A percentile compares a stretch with the other conserved stretches of the same genome.
Conservation (phyloP, 2,329 filamentous ascomycete genomes). For the Incumbomyces lentus region DNA sequence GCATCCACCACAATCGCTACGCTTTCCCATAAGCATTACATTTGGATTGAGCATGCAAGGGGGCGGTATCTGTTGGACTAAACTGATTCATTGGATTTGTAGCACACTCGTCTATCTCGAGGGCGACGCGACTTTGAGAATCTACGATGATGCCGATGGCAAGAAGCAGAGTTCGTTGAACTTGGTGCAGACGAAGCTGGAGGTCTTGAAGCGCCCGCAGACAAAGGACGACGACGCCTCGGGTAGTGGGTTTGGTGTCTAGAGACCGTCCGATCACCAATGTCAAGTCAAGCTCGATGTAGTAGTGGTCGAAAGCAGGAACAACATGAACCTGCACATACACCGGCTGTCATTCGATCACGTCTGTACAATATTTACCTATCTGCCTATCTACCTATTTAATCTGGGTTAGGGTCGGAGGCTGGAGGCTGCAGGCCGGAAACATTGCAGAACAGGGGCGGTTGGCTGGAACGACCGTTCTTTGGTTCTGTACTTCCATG, state of each 20-base stretch:
- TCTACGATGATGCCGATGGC: constrained; percentile 59
- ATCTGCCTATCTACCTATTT: no score
- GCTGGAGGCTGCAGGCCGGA: no score
- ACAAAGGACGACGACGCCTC: constrained; percentile 6
- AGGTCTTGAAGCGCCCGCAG: constrained; percentile 19
- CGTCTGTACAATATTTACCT: no score
- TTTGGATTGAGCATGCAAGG: no score
- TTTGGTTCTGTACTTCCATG: constrained; percentile 4
- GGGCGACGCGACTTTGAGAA: constrained; percentile 62
- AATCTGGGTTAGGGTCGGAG: no score
- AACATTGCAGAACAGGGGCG: background rate
- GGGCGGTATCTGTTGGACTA: background rate
- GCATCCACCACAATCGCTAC: constrained; percentile 8
- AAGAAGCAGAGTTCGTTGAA: constrained; percentile 49
- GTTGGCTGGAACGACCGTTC: constrained; percentile 1
- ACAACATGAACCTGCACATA: no score
- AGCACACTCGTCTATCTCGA: constrained; percentile 76
- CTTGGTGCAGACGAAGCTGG: constrained; percentile 65
- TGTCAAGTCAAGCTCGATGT: background rate
- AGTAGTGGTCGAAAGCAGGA: background rate
- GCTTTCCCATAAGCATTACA: no score
- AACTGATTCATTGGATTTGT: constrained; percentile 4
- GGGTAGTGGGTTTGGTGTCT: background rate
- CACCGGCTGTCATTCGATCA: no score
- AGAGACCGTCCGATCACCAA: no score